Evolutionary conservation across 192 early-diverging fungal genomes (phyloP), one percentile per base, ranked within the genome.

Genomic region (Backusella australiensis): DNA sequence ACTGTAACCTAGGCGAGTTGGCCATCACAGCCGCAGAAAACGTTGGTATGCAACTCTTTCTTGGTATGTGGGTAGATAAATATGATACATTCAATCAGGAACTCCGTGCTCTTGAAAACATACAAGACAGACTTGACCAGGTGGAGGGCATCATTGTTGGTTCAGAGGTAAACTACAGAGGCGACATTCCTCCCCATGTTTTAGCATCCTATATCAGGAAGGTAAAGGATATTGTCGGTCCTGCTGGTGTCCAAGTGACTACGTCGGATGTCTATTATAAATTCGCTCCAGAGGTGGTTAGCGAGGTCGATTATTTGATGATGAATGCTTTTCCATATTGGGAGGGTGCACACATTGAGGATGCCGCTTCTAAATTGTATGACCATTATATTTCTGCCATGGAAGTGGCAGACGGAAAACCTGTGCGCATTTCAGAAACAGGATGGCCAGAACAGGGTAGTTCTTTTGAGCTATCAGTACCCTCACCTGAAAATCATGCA

Each of bases 21-120:
- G 79, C 88, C 1, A 67, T 91, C 36, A 83, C 85, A 23, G 90
- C 90, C 1, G 83, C 77, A 79, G 81, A 85, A 85, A 59, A 73
- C 66, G 72, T 86, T 72, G 71, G 85, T 75, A 80, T 91, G 80
- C 81, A 82, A 78, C 68, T 89, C 1, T 82, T 84, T 72, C 82
- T 91, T 2, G 90, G 90, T 29, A 75, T 91, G 82, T 91, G 90
- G 90, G 78, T 91, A 39, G 83, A 75, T 83, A 21, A 81, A 74
- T 80, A 83, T 12, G 74, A 71, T 19, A 82, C 84, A 4, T 89
- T 84, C 75, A 68, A 86, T 15, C 72, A 63, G 4, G 88, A 91
- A 44, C 77, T 71, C 56, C 59, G 72, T 7, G 84, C 84, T 70
- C 85, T 91, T 6, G 6, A 85, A 12, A 77, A 84, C 4, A 75